Percentiles rank a stretch among this genome's conserved stretches.
Conservation (phyloP, 495 filamentous ascomycete genomes). For the Penicillium cosmopolitanum region DNA sequence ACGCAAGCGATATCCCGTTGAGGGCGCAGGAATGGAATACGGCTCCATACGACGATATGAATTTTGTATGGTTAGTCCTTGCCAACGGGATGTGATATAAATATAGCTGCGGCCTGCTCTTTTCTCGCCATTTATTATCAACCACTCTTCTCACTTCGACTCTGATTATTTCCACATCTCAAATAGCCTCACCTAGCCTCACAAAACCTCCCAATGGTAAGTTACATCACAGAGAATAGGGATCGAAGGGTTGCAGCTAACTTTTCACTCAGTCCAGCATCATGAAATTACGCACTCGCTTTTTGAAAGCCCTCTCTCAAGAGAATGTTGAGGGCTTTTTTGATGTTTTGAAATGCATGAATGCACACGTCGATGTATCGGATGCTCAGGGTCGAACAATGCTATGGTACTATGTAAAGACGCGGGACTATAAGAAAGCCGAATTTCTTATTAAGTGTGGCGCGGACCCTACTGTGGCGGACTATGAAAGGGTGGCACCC, state of each 20-base stretch:
- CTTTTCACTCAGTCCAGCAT: slow-evolving; percentile 2
- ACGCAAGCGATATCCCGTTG: background rate
- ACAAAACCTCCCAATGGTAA: slow-evolving; percentile 3
- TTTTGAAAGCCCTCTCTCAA: slow-evolving; percentile 3
- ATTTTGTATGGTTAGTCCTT: slow-evolving; percentile 2
- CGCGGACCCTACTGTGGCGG: slow-evolving; percentile 5
- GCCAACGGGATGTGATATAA: slow-evolving; percentile 2
- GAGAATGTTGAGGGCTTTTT: slow-evolving; percentile 2
- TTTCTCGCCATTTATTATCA: slow-evolving; percentile 1
- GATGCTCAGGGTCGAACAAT: slow-evolving; percentile 5
- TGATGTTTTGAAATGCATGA: slow-evolving; percentile 2
- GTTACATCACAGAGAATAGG: background rate
- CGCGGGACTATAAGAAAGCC: slow-evolving; percentile 2
- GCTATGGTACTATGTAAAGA: slow-evolving; percentile 5
- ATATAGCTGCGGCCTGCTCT: slow-evolving; percentile 4
- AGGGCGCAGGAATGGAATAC: background rate
- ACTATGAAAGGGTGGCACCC: slow-evolving; percentile 2
- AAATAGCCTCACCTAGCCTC: slow-evolving; percentile 1
- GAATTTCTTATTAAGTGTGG: slow-evolving; percentile 8
- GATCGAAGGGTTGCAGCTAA: background rate
- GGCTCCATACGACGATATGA: background rate
- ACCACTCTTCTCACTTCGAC: slow-evolving; percentile 2
- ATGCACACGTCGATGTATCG: background rate
- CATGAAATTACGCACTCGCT: slow-evolving; percentile 1
- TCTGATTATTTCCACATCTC: background rate